Base-by-base conservation (phyloP, 352 stramenopile species). In the Phytophthora cryptogea region DNA sequence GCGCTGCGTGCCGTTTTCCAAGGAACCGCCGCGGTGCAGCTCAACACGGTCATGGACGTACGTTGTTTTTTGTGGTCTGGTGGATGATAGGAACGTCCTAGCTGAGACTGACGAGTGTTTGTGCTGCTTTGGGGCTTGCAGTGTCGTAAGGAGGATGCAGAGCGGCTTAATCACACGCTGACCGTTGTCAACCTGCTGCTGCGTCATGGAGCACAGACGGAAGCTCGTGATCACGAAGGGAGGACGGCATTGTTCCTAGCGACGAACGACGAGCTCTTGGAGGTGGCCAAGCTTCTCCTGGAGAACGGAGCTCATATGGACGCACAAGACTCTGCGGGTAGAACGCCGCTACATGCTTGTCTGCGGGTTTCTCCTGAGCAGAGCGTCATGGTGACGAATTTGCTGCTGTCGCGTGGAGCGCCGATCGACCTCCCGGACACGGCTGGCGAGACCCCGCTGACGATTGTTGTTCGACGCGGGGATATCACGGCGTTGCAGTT, bases 21-120 rank as follows among this genome's bases (percentile, higher is more conserved):
- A 50, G 64, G 63, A 36, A 66, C 37, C 0, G 56, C 42, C 4
- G 54, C 68, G 4, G 59, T 69, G 26, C 56, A 67, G 64, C 59
- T 73, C 40, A 73, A 73, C 35, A 70, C 63, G 20, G 51, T 76
- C 46, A 44, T 68, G 31, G 67, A 76, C 54, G 67, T 76, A 63
- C 16, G 60, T 56, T 17, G 31, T 14, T 41, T 23, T n/a, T 23
- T 42, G 31, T 32, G 4, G 3, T 9, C 10, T 10, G 14, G 42
- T 14, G 48, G 36, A 4, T 20, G 30, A 27, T 5, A 23, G 20
- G 1, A 23, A 23, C 20, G 20, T 54, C 5, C 27, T 6, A 52
- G 13, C 11, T 52, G 42, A 49, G 11, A 42, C 51, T 59, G 23
- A 54, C 40, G 35, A 37, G 17, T 26, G 16, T 37, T 23, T 33